phyloP scores from a whole-genome alignment of 305 asterid species.

The Fraxinus xanthoxyloides region DNA sequence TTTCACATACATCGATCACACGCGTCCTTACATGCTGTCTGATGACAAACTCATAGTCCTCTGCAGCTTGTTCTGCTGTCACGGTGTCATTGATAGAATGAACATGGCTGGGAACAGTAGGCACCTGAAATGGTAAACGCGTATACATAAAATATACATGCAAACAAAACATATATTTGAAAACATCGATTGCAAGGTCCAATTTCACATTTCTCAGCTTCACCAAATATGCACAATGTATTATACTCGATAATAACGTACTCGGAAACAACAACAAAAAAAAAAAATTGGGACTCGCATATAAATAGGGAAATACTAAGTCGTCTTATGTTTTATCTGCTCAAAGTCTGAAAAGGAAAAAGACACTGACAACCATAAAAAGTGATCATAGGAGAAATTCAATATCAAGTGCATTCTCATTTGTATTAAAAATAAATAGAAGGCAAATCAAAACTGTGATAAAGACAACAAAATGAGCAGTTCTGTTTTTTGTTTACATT shows the following conservation, averaged over 20 bases:
- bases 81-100: conserved; percentile 74
- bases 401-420: background rate
- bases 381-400: background rate
- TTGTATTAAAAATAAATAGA: background rate
- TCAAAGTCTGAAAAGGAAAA: background rate
- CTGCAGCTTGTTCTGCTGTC: conserved; percentile 82
- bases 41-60: conserved; percentile 77
- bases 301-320: background rate
- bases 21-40: conserved; percentile 84
- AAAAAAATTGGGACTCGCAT: no score
- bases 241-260: background rate
- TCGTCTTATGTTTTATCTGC: background rate
- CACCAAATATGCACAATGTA: background rate
- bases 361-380: background rate
- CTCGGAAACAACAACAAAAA: no score
- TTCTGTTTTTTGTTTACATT: background rate
- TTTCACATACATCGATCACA: conserved; percentile 60
- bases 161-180: background rate
- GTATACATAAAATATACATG: background rate
- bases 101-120: conserved; percentile 70
- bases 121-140: conserved; percentile 50
- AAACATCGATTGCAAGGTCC: background rate
- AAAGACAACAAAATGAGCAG: background rate
- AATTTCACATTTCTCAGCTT: background rate
- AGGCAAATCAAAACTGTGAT: background rate